Percentiles rank a stretch among this genome's conserved stretches.
These are phyloP conservation scores for Trifolium subterraneum DNA, from an alignment of 306 rosid genomes.

Conservation along the genomic window DNA sequence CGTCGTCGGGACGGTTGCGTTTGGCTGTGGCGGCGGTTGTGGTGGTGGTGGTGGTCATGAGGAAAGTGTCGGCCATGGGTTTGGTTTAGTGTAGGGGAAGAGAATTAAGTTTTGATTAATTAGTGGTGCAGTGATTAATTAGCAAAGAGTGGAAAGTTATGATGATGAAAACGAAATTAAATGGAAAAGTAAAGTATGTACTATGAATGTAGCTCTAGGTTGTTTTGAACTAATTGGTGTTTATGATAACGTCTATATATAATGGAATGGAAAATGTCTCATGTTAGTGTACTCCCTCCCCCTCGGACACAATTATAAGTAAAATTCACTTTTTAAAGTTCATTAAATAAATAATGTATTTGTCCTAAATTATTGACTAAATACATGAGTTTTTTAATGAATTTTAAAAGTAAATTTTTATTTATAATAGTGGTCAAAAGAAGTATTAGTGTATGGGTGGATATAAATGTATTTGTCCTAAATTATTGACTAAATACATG, in stretches of 20 bases:
- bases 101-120: not conserved
- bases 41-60: conserved; percentile 12
- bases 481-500: too few relatives aligned
- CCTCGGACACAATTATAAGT: too few relatives aligned
- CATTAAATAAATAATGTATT: too few relatives aligned
- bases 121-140: not conserved
- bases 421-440: too few relatives aligned
- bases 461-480: too few relatives aligned
- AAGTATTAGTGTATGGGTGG: too few relatives aligned
- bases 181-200: not conserved
- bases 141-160: too few relatives aligned
- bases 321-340: too few relatives aligned
- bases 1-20: conserved; percentile 48
- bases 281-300: too few relatives aligned
- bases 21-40: conserved; percentile 19
- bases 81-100: not conserved
- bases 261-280: not conserved
- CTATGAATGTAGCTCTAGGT: not conserved
- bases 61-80: conserved; percentile 55
- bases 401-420: too few relatives aligned
- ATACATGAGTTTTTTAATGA: too few relatives aligned
- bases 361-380: too few relatives aligned
- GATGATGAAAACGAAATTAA: not conserved
- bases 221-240: not conserved
- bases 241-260: conserved; percentile 7